Base-by-base conservation (phyloP, 768 basidiomycete species). In the Porpolomopsis calyptriformis region DNA sequence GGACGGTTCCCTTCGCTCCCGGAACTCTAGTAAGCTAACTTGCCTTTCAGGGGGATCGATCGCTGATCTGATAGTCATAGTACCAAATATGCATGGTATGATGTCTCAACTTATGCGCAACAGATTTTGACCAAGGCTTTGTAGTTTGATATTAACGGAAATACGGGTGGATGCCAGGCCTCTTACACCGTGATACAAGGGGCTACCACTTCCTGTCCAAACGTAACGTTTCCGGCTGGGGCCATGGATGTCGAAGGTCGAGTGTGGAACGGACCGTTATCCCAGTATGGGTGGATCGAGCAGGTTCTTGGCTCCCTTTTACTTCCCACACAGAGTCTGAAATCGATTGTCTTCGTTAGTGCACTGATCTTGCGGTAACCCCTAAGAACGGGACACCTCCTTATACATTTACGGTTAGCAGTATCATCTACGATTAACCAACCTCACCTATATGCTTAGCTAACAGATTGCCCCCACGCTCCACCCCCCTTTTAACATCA, bases 31-130 rank as follows among this genome's bases (percentile, higher is more conserved):
- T 76, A 25, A 34, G 45, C 20, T 26, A 38, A 8, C 34, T 5
- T 8, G 4, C 12, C 12, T 27, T 36, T 24, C 18, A 18, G 7
- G 27, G 5, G 2, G 9, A 37, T 3, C 22, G 36, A 19, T 24
- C 22, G 10, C 2, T 23, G 22, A 36, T 6, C 19, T 8, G 25
- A 40, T 5, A 40, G 38, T 31, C 26, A 37, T 24, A 46, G 73
- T 82, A 77, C 57, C 77, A 80, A 65, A 74, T 78, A 53, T 81
- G 79, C 64, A 80, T 81, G 78, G 77, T 78, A 35, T 42, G 66
- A 19, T 31, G 29, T 25, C 1, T 27, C 16, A 14, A 31, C 25
- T 23, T 18, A 14, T 7, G 2, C 7, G 12, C n/a, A 26, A 12
- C 29, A 40, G 18, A 23, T 16, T 16, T n/a, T 27, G 31, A 38